Percentiles rank a stretch among this genome's conserved stretches.
phyloP scores from a whole-genome alignment of 2,329 filamentous ascomycete species.

The Endothia cerciana region DNA sequence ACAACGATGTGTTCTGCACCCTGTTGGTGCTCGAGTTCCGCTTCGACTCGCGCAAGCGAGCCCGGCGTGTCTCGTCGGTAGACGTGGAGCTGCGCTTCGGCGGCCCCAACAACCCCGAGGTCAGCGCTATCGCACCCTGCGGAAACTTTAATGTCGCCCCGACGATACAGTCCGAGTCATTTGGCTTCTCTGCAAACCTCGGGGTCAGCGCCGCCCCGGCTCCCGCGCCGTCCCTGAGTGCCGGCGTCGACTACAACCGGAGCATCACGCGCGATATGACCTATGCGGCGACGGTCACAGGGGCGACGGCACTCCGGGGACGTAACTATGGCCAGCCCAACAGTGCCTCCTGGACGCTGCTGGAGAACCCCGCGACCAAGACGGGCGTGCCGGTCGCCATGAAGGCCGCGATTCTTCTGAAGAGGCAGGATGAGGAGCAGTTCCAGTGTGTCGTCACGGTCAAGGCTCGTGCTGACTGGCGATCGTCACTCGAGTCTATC shows the following conservation, averaged over 20 bases:
- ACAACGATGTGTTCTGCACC: slow-evolving; percentile 32
- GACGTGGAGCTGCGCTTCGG: slow-evolving; percentile 33
- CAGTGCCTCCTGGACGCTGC: slow-evolving; percentile 34
- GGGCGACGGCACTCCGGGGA: slow-evolving; percentile 31
- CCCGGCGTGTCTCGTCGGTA: slow-evolving; percentile 33
- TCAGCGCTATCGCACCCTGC: slow-evolving; percentile 12
- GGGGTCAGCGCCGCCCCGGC: slow-evolving; percentile 6
- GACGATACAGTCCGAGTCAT: slow-evolving; percentile 8
- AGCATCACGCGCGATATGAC: slow-evolving; percentile 30
- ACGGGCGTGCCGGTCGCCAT: slow-evolving; percentile 33
- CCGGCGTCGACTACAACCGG: slow-evolving; percentile 12
- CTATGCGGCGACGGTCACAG: slow-evolving; percentile 31
- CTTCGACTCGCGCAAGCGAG: slow-evolving; percentile 34
- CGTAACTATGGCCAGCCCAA: slow-evolving; percentile 30
- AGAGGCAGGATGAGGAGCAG: slow-evolving; percentile 33
- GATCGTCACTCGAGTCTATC: slow-evolving; percentile 27
- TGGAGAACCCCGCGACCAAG: slow-evolving; percentile 34
- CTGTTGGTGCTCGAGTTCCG: slow-evolving; percentile 35
- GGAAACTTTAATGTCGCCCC: slow-evolving; percentile 11
- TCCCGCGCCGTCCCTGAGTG: neutral
- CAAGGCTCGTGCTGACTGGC: slow-evolving; percentile 35
- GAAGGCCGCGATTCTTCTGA: slow-evolving; percentile 33
- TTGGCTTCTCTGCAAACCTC: neutral
- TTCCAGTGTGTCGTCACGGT: slow-evolving; percentile 38
- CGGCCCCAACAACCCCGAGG: slow-evolving; percentile 6